A percentile compares a stretch with the other conserved stretches of the same genome.
Conservation (phyloP, 225 moss, liverwort and hornwort species). For the Marchantia polymorpha region DNA sequence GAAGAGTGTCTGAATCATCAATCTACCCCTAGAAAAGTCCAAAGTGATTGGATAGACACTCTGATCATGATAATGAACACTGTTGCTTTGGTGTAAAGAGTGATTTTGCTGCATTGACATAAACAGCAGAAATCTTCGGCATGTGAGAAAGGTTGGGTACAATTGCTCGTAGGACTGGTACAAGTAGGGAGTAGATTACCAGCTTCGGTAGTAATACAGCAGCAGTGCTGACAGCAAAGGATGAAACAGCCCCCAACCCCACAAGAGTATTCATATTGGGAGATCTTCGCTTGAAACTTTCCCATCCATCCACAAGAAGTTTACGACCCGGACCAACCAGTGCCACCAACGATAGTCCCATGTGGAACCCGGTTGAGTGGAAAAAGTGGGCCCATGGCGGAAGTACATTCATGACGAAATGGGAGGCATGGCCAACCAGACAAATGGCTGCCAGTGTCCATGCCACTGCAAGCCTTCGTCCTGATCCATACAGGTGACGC, state of each 20-base stretch:
- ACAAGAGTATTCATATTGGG: constrained; percentile 99
- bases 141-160: not conserved
- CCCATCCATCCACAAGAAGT: constrained; percentile 93
- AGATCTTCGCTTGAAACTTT: constrained; percentile 71
- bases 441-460: constrained; percentile 93
- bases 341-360: constrained; percentile 74
- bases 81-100: not conserved
- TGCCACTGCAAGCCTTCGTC: constrained; percentile 86
- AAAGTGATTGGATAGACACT: not conserved
- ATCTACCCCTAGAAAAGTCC: not conserved
- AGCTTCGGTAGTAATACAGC: constrained; percentile 87
- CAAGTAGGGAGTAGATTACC: constrained; percentile 39
- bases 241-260: constrained; percentile 86
- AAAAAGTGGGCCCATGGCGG: constrained; percentile 88
- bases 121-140: not conserved
- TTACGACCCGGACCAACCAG: constrained; percentile 89
- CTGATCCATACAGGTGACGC: constrained; percentile 31
- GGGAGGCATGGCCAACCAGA: constrained; percentile 87
- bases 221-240: constrained; percentile 93
- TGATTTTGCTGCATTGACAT: not conserved
- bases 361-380: constrained; percentile 88
- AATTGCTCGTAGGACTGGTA: not conserved
- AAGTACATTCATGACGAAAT: constrained; percentile 62
- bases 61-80: not conserved
- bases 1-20: not conserved